These are phyloP conservation scores for Xylariaceae sp. DNA, from an alignment of 2,329 filamentous ascomycete species.

Conservation along the genomic window DNA sequence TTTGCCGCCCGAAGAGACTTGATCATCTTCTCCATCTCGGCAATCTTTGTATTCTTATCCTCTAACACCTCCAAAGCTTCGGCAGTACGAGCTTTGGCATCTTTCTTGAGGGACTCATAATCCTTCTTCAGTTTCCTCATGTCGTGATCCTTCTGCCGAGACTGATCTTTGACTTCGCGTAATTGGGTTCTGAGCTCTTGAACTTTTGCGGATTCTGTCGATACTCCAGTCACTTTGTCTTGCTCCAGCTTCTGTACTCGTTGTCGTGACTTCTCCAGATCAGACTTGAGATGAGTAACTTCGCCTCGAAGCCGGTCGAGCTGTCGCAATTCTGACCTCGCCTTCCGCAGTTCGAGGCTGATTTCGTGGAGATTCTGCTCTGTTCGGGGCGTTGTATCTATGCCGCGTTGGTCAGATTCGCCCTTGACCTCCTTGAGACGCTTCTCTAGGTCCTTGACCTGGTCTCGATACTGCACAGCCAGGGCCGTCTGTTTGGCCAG, in stretches of 20 bases:
- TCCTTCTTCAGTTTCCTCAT: conserved; percentile 46
- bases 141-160: conserved; percentile 43
- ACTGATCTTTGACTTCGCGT: conserved; percentile 39
- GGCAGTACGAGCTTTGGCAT: conserved; percentile 48
- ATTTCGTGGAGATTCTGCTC: conserved; percentile 49
- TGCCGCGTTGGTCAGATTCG: conserved; percentile 31
- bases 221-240: conserved; percentile 27
- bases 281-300: conserved; percentile 45
- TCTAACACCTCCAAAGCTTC: conserved; percentile 53
- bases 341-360: conserved; percentile 50
- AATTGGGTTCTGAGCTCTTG: conserved; percentile 39
- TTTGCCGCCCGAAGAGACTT: conserved; percentile 36
- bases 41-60: conserved; percentile 53
- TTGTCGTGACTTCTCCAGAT: conserved; percentile 45
- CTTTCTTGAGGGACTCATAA: conserved; percentile 49
- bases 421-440: conserved; percentile 40
- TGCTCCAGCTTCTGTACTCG: conserved; percentile 33
- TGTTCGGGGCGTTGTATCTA: conserved; percentile 43
- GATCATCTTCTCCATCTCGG: conserved; percentile 51
- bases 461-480: conserved; percentile 53
- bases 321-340: conserved; percentile 50
- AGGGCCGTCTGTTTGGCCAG: conserved; percentile 55
- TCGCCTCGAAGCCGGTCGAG: conserved; percentile 48
- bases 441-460: conserved; percentile 55
- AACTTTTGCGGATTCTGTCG: conserved; percentile 26